Conservation (phyloP, 768 basidiomycete species). For the Pleurotus tuber-regium region DNA sequence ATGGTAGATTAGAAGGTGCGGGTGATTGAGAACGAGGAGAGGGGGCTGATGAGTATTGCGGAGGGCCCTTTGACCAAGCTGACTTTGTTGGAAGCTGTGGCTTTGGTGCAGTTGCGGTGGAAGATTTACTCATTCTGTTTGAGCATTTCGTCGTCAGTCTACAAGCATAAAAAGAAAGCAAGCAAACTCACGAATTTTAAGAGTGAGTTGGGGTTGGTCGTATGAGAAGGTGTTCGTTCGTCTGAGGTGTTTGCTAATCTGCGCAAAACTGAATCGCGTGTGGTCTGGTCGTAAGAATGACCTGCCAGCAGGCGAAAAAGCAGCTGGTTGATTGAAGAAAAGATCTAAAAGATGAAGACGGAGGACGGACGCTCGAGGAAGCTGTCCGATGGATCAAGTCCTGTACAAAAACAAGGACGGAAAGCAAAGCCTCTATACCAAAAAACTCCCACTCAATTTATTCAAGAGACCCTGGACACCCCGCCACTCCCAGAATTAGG, state of each 20-base stretch:
- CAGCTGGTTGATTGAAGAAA: constrained; percentile 43
- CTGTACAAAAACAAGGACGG: constrained; percentile 12
- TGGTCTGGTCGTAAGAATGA: constrained; percentile 81
- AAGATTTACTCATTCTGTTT: constrained; percentile 90
- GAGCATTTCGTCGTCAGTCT: constrained; percentile 1
- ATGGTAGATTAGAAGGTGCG: constrained; percentile 46
- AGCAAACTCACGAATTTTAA: constrained; percentile 41
- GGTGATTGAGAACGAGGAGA: constrained; percentile 80
- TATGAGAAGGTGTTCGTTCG: constrained; percentile 22
- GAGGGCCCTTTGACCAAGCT: constrained; percentile 91
- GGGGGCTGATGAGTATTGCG: constrained; percentile 55
- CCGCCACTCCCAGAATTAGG: background rate
- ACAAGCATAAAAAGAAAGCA: constrained; percentile 13
- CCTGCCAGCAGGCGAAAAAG: constrained; percentile 88
- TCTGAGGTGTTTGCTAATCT: constrained; percentile 29
- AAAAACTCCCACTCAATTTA: constrained; percentile 12
- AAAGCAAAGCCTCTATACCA: background rate
- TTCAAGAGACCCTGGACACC: background rate
- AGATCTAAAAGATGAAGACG: constrained; percentile 40
- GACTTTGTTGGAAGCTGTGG: constrained; percentile 78
- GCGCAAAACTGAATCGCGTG: constrained; percentile 47
- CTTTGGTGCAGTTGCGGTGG: constrained; percentile 70
- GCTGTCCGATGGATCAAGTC: constrained; percentile 9
- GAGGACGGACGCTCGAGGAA: constrained; percentile 8
- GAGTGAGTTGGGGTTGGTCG: constrained; percentile 29